phyloP scores from a whole-genome alignment of 2,329 filamentous ascomycete genomes.

The Fusarium sororula region DNA sequence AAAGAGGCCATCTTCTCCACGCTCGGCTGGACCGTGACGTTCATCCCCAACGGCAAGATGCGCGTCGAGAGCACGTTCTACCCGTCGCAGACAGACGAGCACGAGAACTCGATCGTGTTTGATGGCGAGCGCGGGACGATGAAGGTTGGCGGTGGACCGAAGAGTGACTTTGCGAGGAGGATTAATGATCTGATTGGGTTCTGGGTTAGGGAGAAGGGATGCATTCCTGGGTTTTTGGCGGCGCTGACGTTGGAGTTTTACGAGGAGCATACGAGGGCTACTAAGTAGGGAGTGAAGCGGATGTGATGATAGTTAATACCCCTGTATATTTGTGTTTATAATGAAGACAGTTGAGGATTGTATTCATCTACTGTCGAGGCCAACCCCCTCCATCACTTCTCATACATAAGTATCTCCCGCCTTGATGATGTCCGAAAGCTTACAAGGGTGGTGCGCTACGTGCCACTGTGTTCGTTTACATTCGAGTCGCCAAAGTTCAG shows the following conservation, averaged over 20 bases:
- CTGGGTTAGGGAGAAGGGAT: slow-evolving; percentile 93
- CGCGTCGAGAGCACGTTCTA: slow-evolving; percentile 88
- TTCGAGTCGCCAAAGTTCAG: no score
- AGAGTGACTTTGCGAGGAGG: slow-evolving; percentile 84
- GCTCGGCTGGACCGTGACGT: slow-evolving; percentile 93
- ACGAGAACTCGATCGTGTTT: slow-evolving; percentile 82
- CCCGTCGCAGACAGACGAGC: slow-evolving; percentile 72
- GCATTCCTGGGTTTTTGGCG: slow-evolving; percentile 92
- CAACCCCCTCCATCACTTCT: no score
- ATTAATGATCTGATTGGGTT: slow-evolving; percentile 90
- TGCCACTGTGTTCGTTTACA: no score
- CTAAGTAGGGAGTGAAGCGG: slow-evolving; percentile 17
- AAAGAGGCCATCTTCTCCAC: slow-evolving; percentile 93
- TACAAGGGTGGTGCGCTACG: no score
- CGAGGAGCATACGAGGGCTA: slow-evolving; percentile 65
- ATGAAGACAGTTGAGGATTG: neutral
- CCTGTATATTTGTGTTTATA: slow-evolving; percentile 31
- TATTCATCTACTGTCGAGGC: neutral
- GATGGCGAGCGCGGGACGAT: slow-evolving; percentile 95
- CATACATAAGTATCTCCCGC: no score
- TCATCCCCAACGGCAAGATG: slow-evolving; percentile 97
- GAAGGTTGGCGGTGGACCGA: slow-evolving; percentile 93
- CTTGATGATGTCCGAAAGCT: no score
- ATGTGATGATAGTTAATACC: slow-evolving; percentile 41
- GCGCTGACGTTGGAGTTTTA: slow-evolving; percentile 94